Evolutionary conservation across 2,329 filamentous ascomycete species (phyloP), one percentile per base, ranked within the genome.

Genomic region (Geosmithia flava): DNA sequence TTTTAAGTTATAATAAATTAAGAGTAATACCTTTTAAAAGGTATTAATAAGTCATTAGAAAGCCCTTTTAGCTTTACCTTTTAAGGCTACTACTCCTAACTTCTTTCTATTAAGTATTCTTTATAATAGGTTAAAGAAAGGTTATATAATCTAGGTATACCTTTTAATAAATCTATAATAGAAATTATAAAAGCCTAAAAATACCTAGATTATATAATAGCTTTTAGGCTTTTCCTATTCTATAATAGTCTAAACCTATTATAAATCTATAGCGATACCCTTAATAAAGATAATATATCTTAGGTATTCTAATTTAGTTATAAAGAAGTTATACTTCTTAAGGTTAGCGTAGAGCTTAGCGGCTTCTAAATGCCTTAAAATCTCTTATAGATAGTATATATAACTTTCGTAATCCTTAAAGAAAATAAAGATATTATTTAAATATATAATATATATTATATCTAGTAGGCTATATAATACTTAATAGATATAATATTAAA

Each of bases 351-450:
- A 30, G 2, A 42, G 20, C 16, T 47, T 17, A 15, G 44, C 29
- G 19, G 30, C 44, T 23, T 44, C 8, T 45, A 51, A 19, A 33
- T 40, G n/a, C n/a, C 15, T 20, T 39, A 39, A 37, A 51, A 16
- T 43, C 41, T 15, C 19, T 45, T 44, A 37, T 46, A 33, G 3
- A 45, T 23, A 39, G 46, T 44, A 15, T 29, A 39, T 40, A 48
- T 54, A 48, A 49, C 53, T 19, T 53, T 53, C 33, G 39, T 52
- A 29, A 13, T 20, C 52, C 11, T 55, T 30, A 39, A 47, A 54
- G 47, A 54, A 55, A 45, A 57, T 54, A 19, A 57, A 23, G 30
- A 55, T 56, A 48, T 56, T 45, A 51, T 56, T 20, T 39, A 56
- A 42, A 33, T 56, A 56, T 47, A 55, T 46, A 52, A 52, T n/a